Evolutionary conservation across 768 basidiomycete genomes (phyloP), one percentile per base, ranked within the genome.

Genomic region (Kwoniella sp.): DNA sequence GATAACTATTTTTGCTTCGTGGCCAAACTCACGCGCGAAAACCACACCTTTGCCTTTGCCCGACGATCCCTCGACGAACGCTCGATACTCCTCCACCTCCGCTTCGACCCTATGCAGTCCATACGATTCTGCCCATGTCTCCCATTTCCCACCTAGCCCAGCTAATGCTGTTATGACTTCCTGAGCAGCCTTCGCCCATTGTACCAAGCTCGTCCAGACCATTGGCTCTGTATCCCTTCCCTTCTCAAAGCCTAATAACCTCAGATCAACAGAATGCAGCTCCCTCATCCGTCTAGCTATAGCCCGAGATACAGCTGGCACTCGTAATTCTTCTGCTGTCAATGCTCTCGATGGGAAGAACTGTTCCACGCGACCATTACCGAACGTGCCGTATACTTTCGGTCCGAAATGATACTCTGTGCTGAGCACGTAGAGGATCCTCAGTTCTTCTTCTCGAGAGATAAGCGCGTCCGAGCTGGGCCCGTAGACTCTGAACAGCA

Each of bases 221-320:
- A 69, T 76, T 2, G 78, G 71, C 36, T 72, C 69, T 9, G 64
- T 53, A 25, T 68, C 64, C 21, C 48, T 59, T 6, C 74, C 76
- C 21, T 68, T 37, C 29, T 73, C 70, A 55, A 72, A 80, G 1
- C 76, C 78, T 9, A 97, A 83, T 47, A 83, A 83, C 15, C 84
- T 83, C 55, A 96, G 84, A 73, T 95, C 92, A 51, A 97, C 95
- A 25, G 88, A 87, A 80, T 99, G 96, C 30, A 99, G 85, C 79
- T 98, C 94, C 22, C 92, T 88, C 95, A 98, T 98, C 33, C 95
- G 85, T 22, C 88, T 86, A n/a, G 88, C 93, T 69, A 98, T 92
- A 86, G 90, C 91, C 27, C 87, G 83, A 76, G 90, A 92, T 59
- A 88, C 86, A 64, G 82, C 79, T 17, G 87, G 85, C 69, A 92